Base-by-base conservation (phyloP, 2,329 filamentous ascomycete species). In the Cordyceps militaris region DNA sequence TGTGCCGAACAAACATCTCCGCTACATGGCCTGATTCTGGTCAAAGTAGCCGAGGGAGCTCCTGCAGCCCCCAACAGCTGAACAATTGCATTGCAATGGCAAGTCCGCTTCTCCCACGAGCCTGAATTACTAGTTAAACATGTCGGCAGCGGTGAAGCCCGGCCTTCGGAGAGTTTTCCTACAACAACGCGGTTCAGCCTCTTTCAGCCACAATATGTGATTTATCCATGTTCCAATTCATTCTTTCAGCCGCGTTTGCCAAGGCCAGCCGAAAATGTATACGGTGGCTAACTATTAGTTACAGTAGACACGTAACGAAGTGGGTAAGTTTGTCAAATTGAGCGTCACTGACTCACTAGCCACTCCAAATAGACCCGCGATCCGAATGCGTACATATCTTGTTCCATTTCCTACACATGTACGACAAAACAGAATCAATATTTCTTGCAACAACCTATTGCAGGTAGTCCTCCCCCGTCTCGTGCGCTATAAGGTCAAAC, bases 401-500 rank as follows among this genome's bases (percentile, higher is more conserved):
- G n/a, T n/a, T n/a, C n/a, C n/a, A n/a, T n/a, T n/a, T n/a, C n/a
- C n/a, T n/a, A n/a, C n/a, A n/a, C n/a, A n/a, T n/a, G n/a, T n/a
- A n/a, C n/a, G n/a, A n/a, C n/a, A n/a, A n/a, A n/a, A n/a, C n/a
- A n/a, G n/a, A n/a, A n/a, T n/a, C n/a, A n/a, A n/a, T n/a, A n/a
- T n/a, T n/a, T n/a, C n/a, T n/a, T n/a, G n/a, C n/a, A n/a, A n/a
- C n/a, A n/a, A n/a, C 38, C 23, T 49, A 58, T 21, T 48, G 9
- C 19, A 54, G 42, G 43, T 58, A 58, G 28, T 58, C 49, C 32
- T 58, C 56, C 34, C 28, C 43, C 2, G 49, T 58, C 24, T 59
- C 51, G 13, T 55, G 26, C 3, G 51, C 40, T n/a, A 56, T 53
- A 19, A 57, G 34, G 21, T 60, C 36, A 36, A 61, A 62, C 14